These are phyloP conservation scores for Corynascus novoguineensis DNA, from an alignment of 495 filamentous ascomycete genomes.

Conservation along the genomic window DNA sequence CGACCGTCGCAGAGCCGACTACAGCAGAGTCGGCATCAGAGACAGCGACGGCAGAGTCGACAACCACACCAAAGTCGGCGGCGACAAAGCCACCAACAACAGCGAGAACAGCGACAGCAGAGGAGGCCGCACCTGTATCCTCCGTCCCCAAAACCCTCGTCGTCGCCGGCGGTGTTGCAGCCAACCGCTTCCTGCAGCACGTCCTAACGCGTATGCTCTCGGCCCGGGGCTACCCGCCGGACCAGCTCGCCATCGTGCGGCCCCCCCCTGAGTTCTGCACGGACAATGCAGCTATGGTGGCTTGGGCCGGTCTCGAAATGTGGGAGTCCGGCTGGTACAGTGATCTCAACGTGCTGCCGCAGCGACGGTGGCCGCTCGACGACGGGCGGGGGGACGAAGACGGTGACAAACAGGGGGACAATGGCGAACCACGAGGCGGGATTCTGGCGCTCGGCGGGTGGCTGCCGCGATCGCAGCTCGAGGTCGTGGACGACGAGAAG, in stretches of 20 bases:
- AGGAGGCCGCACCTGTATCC: not conserved
- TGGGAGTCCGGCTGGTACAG: slow-evolving; percentile 70
- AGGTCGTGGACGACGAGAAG: not conserved
- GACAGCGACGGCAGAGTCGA: not conserved
- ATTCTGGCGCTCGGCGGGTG: not conserved
- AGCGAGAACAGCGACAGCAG: not conserved
- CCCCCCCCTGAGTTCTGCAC: slow-evolving; percentile 77
- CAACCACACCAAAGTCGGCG: not conserved
- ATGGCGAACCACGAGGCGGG: not conserved
- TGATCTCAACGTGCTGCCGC: slow-evolving; percentile 50
- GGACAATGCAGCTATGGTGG: slow-evolving; percentile 98
- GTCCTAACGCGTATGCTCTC: slow-evolving; percentile 60
- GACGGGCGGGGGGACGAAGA: slow-evolving; percentile 34
- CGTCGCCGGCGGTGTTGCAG: slow-evolving; percentile 82
- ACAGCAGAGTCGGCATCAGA: too few relatives aligned
- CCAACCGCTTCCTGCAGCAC: slow-evolving; percentile 68
- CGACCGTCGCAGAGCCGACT: too few relatives aligned
- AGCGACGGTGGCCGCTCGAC: slow-evolving; percentile 78
- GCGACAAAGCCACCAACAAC: not conserved
- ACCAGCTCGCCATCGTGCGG: slow-evolving; percentile 53
- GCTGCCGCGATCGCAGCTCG: not conserved
- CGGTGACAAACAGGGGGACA: not conserved
- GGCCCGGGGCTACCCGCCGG: slow-evolving; percentile 53
- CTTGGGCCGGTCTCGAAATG: slow-evolving; percentile 92
- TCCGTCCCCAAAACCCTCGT: slow-evolving; percentile 54